phyloP scores from a whole-genome alignment of 805 yeast species.

The Saturnispora silvae region DNA sequence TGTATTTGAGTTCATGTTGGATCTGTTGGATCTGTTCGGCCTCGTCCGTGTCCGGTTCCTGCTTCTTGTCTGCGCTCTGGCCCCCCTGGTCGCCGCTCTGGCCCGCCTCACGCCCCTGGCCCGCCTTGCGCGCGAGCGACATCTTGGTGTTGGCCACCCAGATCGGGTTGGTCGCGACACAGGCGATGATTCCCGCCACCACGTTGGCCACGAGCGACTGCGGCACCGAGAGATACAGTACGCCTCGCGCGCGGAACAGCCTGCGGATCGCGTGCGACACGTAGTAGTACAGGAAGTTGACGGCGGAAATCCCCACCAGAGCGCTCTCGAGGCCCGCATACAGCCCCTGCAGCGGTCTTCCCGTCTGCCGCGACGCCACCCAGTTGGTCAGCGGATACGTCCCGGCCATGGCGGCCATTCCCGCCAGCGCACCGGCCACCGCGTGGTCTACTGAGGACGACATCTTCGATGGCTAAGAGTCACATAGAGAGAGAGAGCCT shows the following conservation, averaged over 20 bases:
- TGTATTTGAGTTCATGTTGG: not conserved
- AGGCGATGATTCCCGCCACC: slow-evolving; percentile 79
- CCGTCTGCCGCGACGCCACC: slow-evolving; percentile 84
- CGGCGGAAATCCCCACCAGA: slow-evolving; percentile 70
- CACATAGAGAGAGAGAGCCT: not conserved
- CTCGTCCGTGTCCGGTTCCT: not conserved
- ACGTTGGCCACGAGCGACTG: slow-evolving; percentile 74
- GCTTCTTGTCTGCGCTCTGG: not conserved
- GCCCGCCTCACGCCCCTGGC: slow-evolving; percentile 14
- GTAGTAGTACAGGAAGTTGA: slow-evolving; percentile 84
- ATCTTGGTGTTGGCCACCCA: slow-evolving; percentile 93
- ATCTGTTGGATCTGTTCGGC: not conserved
- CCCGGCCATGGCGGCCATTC: slow-evolving; percentile 74
- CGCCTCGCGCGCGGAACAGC: slow-evolving; percentile 16
- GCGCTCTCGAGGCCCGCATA: slow-evolving; percentile 88
- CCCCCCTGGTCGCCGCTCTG: slow-evolving; percentile 2
- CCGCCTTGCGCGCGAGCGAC: slow-evolving; percentile 40
- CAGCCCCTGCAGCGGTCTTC: slow-evolving; percentile 57
- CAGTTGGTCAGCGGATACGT: slow-evolving; percentile 86
- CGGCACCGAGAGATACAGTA: slow-evolving; percentile 40
- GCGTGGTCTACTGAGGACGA: slow-evolving; percentile 43
- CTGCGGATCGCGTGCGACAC: slow-evolving; percentile 62
- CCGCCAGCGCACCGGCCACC: slow-evolving; percentile 91
- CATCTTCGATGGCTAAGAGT: not conserved
- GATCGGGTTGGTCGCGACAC: slow-evolving; percentile 74